Base-by-base conservation (phyloP, 2,329 filamentous ascomycete species). In the Trichothecium roseum region DNA sequence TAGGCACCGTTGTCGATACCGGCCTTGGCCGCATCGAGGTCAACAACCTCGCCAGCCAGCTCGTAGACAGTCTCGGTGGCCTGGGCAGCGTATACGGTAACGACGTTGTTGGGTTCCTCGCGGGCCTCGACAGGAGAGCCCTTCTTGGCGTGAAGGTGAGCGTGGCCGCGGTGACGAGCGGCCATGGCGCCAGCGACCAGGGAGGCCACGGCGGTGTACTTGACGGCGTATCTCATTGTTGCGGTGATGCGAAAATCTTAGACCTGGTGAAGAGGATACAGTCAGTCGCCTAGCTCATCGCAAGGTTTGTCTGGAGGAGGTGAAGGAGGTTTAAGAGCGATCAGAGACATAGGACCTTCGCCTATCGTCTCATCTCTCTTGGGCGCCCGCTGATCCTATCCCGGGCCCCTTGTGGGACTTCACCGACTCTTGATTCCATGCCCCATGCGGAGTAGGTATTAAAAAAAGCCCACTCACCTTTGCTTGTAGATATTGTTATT, bases 1-100 rank as follows among this genome's bases (percentile, higher is more conserved):
- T 77, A 91, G 32, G 74, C 71, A 35, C 86, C 83, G 42, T 80
- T 72, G 38, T 70, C 62, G 47, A 96, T 69, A 44, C 86, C 85
- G 37, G 73, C 54, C 61, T 81, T 70, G 36, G 86, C 86, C 40
- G 86, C 72, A 0, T 71, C 59, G 40, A 71, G 60, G 36, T 66
- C 64, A 46, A 94, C 69, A 24, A 63, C 43, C 50, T 77, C 48
- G 41, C 79, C 81, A 41, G 81, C 74, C 36, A 88, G 64, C 53
- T 81, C 69, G 61, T 88, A 95, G 38, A 81, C 71, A 37, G 79
- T 74, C 46, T 78, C 72, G 35, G 75, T 78, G 22, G 78, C 69
- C 29, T 69, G 74, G 28, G 70, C 63, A 34, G 78, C 69, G 37
- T 71, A 68, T 36, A 74, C 70, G 39, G 61, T 63, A 38, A 71